Evolutionary conservation across 2,329 filamentous ascomycete genomes (phyloP).

Genomic region (Pseudophaeomoniella oleicola): DNA sequence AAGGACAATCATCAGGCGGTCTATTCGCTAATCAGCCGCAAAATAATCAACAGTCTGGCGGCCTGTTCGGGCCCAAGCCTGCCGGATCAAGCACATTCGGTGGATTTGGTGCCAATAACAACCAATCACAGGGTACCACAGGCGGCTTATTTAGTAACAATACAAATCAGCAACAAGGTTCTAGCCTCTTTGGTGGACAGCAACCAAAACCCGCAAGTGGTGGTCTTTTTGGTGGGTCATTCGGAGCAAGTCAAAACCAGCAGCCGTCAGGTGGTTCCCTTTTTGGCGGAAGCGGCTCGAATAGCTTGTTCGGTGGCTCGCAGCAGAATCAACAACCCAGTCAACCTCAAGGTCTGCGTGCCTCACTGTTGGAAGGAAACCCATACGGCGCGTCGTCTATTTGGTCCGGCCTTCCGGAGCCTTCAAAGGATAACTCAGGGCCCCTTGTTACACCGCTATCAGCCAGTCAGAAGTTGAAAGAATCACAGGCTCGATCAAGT

Average conservation of each 20-base stretch:
- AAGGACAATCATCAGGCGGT: constrained; percentile 12
- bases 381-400: constrained; percentile 83
- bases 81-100: constrained; percentile 8
- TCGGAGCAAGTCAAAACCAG: constrained; percentile 15
- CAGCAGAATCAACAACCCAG: constrained; percentile 35
- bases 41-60: constrained; percentile 14
- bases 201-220: background rate
- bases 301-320: constrained; percentile 38
- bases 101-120: constrained; percentile 5
- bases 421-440: constrained; percentile 57
- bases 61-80: constrained; percentile 11
- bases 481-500: constrained; percentile 66
- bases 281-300: constrained; percentile 24
- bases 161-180: constrained; percentile 31
- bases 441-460: constrained; percentile 83
- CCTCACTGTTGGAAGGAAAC: constrained; percentile 68
- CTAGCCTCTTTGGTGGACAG: constrained; percentile 41
- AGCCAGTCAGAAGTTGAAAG: constrained; percentile 59
- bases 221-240: background rate
- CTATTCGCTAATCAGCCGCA: constrained; percentile 29
- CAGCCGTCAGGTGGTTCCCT: constrained; percentile 20
- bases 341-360: constrained; percentile 50
- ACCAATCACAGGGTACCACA: constrained; percentile 12
- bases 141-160: constrained; percentile 34
- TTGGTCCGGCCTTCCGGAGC: constrained; percentile 56